Percentiles rank a stretch among this genome's conserved stretches.
phyloP scores from a whole-genome alignment of 2,329 filamentous ascomycete genomes.

The Neonectria neomacrospora region DNA sequence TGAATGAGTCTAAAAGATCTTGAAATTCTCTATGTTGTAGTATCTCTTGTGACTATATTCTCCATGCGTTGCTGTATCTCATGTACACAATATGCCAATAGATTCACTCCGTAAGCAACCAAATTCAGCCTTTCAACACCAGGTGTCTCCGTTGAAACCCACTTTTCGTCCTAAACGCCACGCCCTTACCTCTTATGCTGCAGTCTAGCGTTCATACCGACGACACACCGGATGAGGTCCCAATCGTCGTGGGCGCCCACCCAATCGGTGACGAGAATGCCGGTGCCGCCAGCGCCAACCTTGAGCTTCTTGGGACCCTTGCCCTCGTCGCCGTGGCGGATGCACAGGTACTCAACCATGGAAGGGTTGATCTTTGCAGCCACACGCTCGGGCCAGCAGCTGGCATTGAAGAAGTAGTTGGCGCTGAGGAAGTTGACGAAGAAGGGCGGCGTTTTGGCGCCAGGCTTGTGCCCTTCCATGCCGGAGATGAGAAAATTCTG shows the following conservation, averaged over 20 bases:
- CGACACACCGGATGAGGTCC: constrained; percentile 87
- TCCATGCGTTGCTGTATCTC: neutral
- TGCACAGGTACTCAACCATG: constrained; percentile 71
- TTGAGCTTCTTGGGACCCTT: constrained; percentile 61
- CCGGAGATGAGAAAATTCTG: constrained; percentile 58
- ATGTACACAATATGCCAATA: neutral
- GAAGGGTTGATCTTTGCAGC: constrained; percentile 88
- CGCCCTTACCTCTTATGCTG: constrained; percentile 57
- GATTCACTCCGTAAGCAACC: neutral
- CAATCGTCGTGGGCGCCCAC: constrained; percentile 88
- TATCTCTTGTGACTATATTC: constrained; percentile 9
- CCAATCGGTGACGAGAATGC: constrained; percentile 93
- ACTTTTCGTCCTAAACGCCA: neutral
- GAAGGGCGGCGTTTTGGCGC: constrained; percentile 65
- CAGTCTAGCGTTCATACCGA: constrained; percentile 87
- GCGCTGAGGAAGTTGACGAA: constrained; percentile 92
- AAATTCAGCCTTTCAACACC: constrained; percentile 14
- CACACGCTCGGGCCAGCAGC: constrained; percentile 94
- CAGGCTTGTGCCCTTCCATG: constrained; percentile 42
- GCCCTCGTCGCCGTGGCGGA: constrained; percentile 63
- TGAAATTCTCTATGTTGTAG: neutral
- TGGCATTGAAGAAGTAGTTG: constrained; percentile 92
- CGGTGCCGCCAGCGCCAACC: constrained; percentile 80
- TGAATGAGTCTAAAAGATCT: neutral
- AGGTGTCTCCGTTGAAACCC: neutral